Base-by-base conservation (phyloP, 1,284 basidiomycete genomes). In the Leccinum pseudoinsigne region DNA sequence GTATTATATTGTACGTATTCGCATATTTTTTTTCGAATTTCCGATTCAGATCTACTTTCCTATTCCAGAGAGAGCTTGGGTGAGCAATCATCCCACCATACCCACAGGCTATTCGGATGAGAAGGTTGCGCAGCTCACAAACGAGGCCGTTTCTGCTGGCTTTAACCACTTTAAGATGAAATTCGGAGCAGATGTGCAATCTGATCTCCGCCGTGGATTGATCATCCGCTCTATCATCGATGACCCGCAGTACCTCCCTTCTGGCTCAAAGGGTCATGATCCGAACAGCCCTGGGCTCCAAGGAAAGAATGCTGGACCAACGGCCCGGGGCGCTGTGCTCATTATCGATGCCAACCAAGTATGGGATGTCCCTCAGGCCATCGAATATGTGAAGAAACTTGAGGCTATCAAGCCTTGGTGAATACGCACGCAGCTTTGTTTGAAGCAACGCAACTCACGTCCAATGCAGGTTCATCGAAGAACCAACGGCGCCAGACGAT, bases 131-230 rank as follows among this genome's bases (percentile, higher is more conserved):
- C 85, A 88, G 16, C 84, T 98, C 60, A 97, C 94, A 3, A 89
- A 89, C 71, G 92, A 93, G 73, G 93, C 95, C 34, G 83, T 98
- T 60, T 78, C 83, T 28, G 87, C 86, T 58, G 95, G 95, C 34
- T 97, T 97, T 85, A 94, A 93, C 80, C 93, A 95, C 79, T 96
- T 97, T 85, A 96, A 96, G 81, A 95, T 97, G 89, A 98, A 98
- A 81, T 95, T 98, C 66, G 96, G 96, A 61, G 89, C 91, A 42
- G 84, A 92, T 76, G 82, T 86, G 60, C 85, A 86, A 47, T 89
- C 91, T 72, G 96, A 98, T 78, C 81, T 96, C 59, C 89, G 94
- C 58, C 87, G 96, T 66, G 93, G 94, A 51, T 85, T 84, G 68
- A 84, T 97, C 70, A 95, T 98, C 71, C 88, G 96, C 63, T 92